These are phyloP conservation scores for Ammopiptanthus mongolicus DNA, from an alignment of 306 rosid species.

Conservation along the genomic window DNA sequence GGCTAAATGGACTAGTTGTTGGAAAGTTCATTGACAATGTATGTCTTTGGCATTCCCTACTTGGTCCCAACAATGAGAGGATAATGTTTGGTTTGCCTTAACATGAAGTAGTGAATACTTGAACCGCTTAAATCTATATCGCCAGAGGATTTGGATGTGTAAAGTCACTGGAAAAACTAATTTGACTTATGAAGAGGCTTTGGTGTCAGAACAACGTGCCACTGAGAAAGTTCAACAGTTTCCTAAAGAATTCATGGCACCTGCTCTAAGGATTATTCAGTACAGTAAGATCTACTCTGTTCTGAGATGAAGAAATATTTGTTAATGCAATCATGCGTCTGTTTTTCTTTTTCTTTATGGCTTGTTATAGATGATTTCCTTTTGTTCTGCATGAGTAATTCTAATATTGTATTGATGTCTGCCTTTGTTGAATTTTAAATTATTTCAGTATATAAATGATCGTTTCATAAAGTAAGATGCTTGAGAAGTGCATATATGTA, in stretches of 20 bases:
- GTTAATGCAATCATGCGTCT: not conserved
- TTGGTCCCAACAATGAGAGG: not conserved
- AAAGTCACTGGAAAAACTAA: constrained; percentile 76
- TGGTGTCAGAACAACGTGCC: constrained; percentile 77
- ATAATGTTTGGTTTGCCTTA: constrained; percentile 37
- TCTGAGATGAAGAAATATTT: constrained; percentile 16
- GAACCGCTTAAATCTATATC: constrained; percentile 64
- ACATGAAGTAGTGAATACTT: constrained; percentile 61
- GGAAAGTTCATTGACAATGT: not conserved
- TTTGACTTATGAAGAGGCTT: constrained; percentile 93
- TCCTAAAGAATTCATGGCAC: constrained; percentile 70
- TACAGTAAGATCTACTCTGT: constrained; percentile 59
- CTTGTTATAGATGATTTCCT: not conserved
- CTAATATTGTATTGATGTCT: not conserved
- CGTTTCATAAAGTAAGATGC: not conserved
- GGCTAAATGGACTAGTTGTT: constrained; percentile 1
- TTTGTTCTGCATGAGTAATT: not conserved
- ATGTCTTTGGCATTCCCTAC: not conserved
- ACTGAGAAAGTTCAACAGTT: constrained; percentile 80
- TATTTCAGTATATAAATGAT: not conserved
- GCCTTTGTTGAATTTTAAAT: not conserved
- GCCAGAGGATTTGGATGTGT: constrained; percentile 85
- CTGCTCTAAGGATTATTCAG: constrained; percentile 72
- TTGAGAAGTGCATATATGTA: not conserved
- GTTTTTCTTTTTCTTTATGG: not conserved